Conservation (phyloP, 2,329 filamentous ascomycete species). For the Fusarium sp. region DNA sequence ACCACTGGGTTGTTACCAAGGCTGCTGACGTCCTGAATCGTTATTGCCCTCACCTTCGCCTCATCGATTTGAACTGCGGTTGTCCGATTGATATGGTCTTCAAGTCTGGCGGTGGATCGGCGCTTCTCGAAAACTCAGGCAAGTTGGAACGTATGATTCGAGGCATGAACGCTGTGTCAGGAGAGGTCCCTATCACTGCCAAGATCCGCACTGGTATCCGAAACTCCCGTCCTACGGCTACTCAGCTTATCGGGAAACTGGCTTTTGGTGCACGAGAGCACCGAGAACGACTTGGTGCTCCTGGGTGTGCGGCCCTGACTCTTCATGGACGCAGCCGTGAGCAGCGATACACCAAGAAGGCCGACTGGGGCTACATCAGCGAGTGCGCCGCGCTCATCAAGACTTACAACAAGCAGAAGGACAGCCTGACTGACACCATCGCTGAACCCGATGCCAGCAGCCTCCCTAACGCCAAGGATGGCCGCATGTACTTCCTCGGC, state of each 20-base stretch:
- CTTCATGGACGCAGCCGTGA: constrained; percentile 93
- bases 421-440: constrained; percentile 76
- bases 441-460: constrained; percentile 79
- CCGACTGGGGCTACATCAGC: constrained; percentile 96
- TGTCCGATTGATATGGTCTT: constrained; percentile 97
- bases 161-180: constrained; percentile 94
- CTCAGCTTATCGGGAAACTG: constrained; percentile 83
- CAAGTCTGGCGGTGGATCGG: constrained; percentile 87
- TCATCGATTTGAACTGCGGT: constrained; percentile 96
- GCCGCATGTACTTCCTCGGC: constrained; percentile 88
- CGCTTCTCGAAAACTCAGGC: constrained; percentile 84
- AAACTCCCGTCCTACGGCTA: constrained; percentile 80
- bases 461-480: constrained; percentile 70
- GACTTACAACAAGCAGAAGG: constrained; percentile 75
- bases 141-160: constrained; percentile 95
- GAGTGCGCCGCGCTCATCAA: constrained; percentile 88
- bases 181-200: constrained; percentile 89
- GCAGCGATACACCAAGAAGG: constrained; percentile 89
- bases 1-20: constrained; percentile 90
- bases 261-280: constrained; percentile 81
- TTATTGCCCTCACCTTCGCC: constrained; percentile 82
- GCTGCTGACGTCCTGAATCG: constrained; percentile 82
- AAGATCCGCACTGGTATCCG: constrained; percentile 94
- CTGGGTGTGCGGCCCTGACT: constrained; percentile 93
- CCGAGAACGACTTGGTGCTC: constrained; percentile 73